phyloP scores from a whole-genome alignment of 2,329 filamentous ascomycete species.

The Fusarium marasasianum region DNA sequence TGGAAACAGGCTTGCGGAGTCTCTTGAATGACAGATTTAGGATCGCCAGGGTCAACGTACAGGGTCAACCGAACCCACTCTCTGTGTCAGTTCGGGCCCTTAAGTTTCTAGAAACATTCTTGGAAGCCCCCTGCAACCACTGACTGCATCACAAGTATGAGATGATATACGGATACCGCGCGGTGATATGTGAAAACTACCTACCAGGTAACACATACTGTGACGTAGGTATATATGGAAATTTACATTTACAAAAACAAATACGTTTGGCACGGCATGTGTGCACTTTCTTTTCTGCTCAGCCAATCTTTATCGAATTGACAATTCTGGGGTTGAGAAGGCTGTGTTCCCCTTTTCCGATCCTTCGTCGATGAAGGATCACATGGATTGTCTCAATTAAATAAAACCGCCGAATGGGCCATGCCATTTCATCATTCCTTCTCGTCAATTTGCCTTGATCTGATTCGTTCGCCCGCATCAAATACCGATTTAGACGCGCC shows the following conservation, averaged over 20 bases:
- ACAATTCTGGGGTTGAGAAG: neutral
- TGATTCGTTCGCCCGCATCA: conserved; percentile 8
- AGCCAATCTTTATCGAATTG: neutral
- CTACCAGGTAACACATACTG: neutral
- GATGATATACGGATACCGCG: neutral
- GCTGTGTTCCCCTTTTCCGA: conserved; percentile 8
- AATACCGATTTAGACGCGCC: neutral
- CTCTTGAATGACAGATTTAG: neutral
- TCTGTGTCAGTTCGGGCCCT: neutral
- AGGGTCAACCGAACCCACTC: neutral
- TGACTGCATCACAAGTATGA: neutral
- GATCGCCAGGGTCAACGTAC: neutral
- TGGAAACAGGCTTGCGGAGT: neutral
- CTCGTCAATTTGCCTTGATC: neutral
- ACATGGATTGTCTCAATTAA: conserved; percentile 26
- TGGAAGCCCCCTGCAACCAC: neutral
- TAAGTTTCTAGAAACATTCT: conserved; percentile 14
- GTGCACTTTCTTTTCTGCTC: neutral
- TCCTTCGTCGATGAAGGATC: conserved; percentile 19
- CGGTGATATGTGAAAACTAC: neutral
- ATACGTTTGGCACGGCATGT: neutral
- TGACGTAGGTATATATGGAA: too few relatives aligned
- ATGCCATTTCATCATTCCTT: conserved; percentile 5
- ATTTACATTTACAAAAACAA: neutral
- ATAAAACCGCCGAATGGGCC: conserved; percentile 1